phyloP scores from a whole-genome alignment of 2,329 filamentous ascomycete genomes.

The Pseudodiploospora longispora region DNA sequence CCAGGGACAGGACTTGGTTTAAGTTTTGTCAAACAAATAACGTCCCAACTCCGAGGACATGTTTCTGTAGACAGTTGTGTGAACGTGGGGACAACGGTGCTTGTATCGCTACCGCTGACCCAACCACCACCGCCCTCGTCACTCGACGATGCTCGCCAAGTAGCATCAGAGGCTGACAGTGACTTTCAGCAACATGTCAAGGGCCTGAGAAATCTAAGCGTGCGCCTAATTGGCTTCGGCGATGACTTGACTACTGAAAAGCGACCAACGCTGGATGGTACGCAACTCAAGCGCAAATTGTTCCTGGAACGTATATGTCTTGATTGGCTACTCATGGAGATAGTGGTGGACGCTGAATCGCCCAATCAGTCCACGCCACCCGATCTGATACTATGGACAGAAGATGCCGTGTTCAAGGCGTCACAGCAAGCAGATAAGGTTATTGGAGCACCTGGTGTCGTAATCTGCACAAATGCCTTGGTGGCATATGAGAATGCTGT shows the following conservation, averaged over 20 bases:
- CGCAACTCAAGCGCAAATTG: neutral
- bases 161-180: constrained; percentile 12
- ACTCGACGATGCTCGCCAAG: neutral
- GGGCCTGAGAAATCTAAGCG: constrained; percentile 21
- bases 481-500: constrained; percentile 18
- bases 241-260: neutral
- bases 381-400: constrained; percentile 17
- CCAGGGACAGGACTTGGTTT: constrained; percentile 58
- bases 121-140: neutral
- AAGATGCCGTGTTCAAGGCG: constrained; percentile 4
- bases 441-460: constrained; percentile 17
- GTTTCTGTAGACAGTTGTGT: constrained; percentile 45
- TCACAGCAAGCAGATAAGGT: constrained; percentile 1
- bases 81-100: constrained; percentile 28
- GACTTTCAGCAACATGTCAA: constrained; percentile 20
- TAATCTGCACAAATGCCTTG: constrained; percentile 25
- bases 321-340: constrained; percentile 25
- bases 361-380: constrained; percentile 8
- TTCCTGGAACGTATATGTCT: constrained; percentile 15
- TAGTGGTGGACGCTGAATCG: constrained; percentile 12
- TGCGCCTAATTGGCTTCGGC: constrained; percentile 19
- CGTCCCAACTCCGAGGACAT: constrained; percentile 48
- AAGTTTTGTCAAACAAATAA: constrained; percentile 54
- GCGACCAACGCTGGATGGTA: constrained; percentile 5
- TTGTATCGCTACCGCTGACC: constrained; percentile 23